phyloP scores from a whole-genome alignment of 2,329 filamentous ascomycete species.

The Beauveria caledonica region DNA sequence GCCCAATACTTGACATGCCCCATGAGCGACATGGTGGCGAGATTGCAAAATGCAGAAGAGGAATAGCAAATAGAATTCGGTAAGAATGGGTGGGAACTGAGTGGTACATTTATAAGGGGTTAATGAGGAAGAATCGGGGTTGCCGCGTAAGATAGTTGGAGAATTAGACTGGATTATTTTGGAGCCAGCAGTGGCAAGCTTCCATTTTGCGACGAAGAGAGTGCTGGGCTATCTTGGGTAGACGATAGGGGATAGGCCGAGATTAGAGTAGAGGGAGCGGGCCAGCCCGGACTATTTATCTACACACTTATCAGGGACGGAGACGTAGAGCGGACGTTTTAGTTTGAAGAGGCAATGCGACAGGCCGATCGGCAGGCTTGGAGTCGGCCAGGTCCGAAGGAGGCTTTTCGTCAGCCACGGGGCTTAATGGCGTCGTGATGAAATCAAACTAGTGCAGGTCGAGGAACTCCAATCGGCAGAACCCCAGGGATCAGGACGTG shows the following conservation, averaged over 20 bases:
- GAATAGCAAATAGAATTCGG: background rate
- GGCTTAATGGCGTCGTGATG: background rate
- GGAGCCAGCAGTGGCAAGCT: background rate
- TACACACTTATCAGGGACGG: background rate
- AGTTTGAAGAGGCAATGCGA: background rate
- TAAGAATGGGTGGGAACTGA: background rate
- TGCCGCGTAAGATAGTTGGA: background rate
- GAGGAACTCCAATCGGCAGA: background rate
- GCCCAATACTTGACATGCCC: slow-evolving; percentile 34
- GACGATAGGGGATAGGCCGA: background rate
- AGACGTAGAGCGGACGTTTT: background rate
- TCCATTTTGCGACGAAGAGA: background rate
- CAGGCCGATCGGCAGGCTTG: background rate
- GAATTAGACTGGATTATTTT: background rate
- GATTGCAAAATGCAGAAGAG: background rate
- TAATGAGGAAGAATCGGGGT: background rate
- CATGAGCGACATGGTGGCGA: slow-evolving; percentile 14
- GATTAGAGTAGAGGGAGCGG: background rate
- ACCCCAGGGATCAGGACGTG: background rate
- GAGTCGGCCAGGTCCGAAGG: slow-evolving; percentile 9
- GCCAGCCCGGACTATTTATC: background rate
- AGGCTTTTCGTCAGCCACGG: background rate
- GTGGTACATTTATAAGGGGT: background rate
- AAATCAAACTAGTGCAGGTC: background rate
- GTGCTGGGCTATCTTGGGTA: background rate